Evolutionary conservation across 2,329 filamentous ascomycete species (phyloP), one percentile per base, ranked within the genome.

Genomic region (Aspergillus flavus): DNA sequence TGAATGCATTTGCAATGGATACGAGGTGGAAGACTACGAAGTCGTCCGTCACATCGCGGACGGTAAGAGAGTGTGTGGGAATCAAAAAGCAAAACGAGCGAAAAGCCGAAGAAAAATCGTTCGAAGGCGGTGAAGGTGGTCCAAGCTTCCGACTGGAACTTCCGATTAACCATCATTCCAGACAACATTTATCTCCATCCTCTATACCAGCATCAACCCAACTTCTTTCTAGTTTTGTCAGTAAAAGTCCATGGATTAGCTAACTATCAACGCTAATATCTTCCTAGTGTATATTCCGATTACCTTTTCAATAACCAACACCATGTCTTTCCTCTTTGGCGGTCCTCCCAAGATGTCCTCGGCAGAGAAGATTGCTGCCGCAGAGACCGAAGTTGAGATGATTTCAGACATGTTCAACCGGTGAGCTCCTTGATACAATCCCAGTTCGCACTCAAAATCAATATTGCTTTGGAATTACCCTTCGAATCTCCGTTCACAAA

Each of bases 401-500:
- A 89, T 97, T 72, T 92, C 93, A 66, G 94, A 97, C 81, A 97
- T 98, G 90, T 96, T 97, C 86, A 94, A 93, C 84, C 92, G 95
- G 95, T 98, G 87, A 65, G 80, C 54, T 60, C 34, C 53, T 23
- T 10, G 3, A 56, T 48, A 6, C 39, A 10, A 23, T 30, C 4
- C 32, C 19, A 19, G n/a, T 36, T n/a, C n/a, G 21, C 6, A 9
- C 39, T 7, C 16, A 12, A 12, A 3, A 11, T 5, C 32, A n/a
- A n/a, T 11, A n/a, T 21, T 32, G 9, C 19, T 19, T 11, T 32
- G 16, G 34, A n/a, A n/a, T 12, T 19, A 3, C 19, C 46, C 14
- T 11, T 50, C 28, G 23, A 54, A 43, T 19, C 10, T 12, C 34
- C 48, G 11, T 16, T 30, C 48, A 19, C 26, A 23, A 50, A 19